Base-by-base conservation (phyloP, 768 basidiomycete species). In the Calvatia gigantea region DNA sequence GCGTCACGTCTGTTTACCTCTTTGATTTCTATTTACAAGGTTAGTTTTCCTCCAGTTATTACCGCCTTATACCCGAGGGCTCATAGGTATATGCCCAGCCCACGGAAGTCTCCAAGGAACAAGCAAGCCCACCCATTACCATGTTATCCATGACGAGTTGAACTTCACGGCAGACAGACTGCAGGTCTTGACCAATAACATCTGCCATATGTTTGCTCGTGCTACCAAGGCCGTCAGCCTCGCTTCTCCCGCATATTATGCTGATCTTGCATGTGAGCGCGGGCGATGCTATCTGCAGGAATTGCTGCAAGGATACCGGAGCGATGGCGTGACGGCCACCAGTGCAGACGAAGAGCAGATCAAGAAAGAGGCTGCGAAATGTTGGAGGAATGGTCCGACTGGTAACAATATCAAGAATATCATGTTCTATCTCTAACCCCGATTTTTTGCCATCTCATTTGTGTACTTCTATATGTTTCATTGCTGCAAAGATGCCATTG, bases 201-300 rank as follows among this genome's bases (percentile, higher is more conserved):
- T 85, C 57, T 84, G 85, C 67, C 92, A 91, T 67, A 78, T 89
- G 66, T 95, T 90, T 62, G 89, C 87, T 4, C 85, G 92, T 14
- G 91, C 92, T 2, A 94, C 93, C 2, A 89, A 91, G 61, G 87
- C 91, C 0, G 93, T 94, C 48, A 90, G 88, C 64, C 76, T 93
- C 19, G 80, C 84, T 9, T 89, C 91, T 0, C 86, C 91, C 0
- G 90, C 90, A 0, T 91, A 91, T 66, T 91, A 91, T 60, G 87
- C 89, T 11, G 89, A 92, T 67, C 74, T 92, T 52, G 75, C 77
- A 5, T 81, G 80, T 57, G 80, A 82, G 61, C 69, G 80, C 15
- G 91, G 88, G 0, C 75, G 91, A 25, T 86, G 81, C 64, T 93
- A 91, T 63, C 63, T 93, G 17, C 85, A 91, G 64, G 82, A 81